Evolutionary conservation across 805 yeast genomes (phyloP).

Genomic region (Ogataea ramenticola): DNA sequence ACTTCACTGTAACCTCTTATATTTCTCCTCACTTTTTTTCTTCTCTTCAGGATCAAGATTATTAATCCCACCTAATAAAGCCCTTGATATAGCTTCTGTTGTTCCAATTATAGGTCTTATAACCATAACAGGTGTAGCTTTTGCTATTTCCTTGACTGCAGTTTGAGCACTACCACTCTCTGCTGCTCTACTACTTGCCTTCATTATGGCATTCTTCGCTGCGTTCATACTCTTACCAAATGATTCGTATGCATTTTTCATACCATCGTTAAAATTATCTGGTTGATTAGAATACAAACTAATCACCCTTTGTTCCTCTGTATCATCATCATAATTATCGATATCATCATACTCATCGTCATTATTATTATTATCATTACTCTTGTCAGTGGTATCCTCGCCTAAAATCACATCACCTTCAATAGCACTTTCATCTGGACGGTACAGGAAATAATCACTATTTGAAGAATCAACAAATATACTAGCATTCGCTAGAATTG

Average conservation of each 20-base stretch:
- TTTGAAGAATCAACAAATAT: background rate
- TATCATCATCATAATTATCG: slow-evolving; percentile 21
- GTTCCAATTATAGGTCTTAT: slow-evolving; percentile 88
- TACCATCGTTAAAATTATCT: slow-evolving; percentile 57
- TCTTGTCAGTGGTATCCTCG: background rate
- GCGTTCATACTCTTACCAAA: slow-evolving; percentile 59
- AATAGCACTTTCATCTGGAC: slow-evolving; percentile 16
- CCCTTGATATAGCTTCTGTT: slow-evolving; percentile 79
- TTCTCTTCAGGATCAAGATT: slow-evolving; percentile 64
- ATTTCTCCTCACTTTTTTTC: slow-evolving; percentile 57
- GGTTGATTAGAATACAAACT: slow-evolving; percentile 89
- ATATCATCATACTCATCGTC: slow-evolving; percentile 19
- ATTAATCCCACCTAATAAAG: slow-evolving; percentile 78
- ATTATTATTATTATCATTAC: slow-evolving; percentile 15
- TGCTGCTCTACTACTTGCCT: slow-evolving; percentile 54
- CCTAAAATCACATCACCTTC: slow-evolving; percentile 12
- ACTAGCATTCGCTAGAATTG: background rate
- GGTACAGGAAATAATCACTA: slow-evolving; percentile 1
- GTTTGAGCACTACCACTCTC: slow-evolving; percentile 61
- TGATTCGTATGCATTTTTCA: slow-evolving; percentile 66
- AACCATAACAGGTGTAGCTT: slow-evolving; percentile 73
- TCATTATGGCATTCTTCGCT: slow-evolving; percentile 56
- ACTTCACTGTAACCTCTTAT: slow-evolving; percentile 27
- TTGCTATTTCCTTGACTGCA: slow-evolving; percentile 60
- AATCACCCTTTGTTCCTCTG: slow-evolving; percentile 35